Evolutionary conservation across 202 grass and related monocot genomes (phyloP).

Genomic region (Hordeum pubiflorum): DNA sequence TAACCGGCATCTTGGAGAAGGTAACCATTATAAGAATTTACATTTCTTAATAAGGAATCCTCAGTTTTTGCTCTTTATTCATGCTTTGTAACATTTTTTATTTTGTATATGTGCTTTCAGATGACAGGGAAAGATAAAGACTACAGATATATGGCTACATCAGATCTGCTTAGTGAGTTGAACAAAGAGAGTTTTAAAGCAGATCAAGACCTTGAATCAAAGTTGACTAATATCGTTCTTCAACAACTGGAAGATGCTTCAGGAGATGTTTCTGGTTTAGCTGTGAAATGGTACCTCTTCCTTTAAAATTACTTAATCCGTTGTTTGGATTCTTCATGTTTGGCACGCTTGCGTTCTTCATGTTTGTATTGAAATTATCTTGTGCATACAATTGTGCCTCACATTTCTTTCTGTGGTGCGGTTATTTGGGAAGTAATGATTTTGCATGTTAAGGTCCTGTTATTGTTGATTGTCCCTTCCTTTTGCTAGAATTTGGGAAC

Average conservation of each 20-base stretch:
- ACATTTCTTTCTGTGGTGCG: background rate
- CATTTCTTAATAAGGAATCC: background rate
- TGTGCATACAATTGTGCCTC: conserved; percentile 2
- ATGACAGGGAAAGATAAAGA: conserved; percentile 99
- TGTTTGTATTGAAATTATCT: background rate
- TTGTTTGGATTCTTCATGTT: background rate
- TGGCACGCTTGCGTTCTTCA: background rate
- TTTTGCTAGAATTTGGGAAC: background rate
- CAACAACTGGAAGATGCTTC: conserved; percentile 93
- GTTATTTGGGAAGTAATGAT: background rate
- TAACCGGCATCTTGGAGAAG: conserved; percentile 91
- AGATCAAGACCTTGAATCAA: conserved; percentile 66
- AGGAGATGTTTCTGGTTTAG: conserved; percentile 96
- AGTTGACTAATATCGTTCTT: conserved; percentile 72
- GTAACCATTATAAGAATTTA: conserved; percentile 28
- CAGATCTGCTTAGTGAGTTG: conserved; percentile 83
- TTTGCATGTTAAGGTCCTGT: background rate
- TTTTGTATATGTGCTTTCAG: conserved; percentile 29
- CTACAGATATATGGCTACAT: conserved; percentile 98
- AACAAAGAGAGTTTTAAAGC: conserved; percentile 75
- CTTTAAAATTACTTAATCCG: background rate
- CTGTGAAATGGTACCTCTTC: conserved; percentile 77
- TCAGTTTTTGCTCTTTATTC: background rate
- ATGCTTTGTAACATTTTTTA: background rate
- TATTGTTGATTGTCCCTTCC: background rate